These are phyloP conservation scores for Tolypocladium capitatum DNA, from an alignment of 2,329 filamentous ascomycete genomes.

Conservation along the genomic window DNA sequence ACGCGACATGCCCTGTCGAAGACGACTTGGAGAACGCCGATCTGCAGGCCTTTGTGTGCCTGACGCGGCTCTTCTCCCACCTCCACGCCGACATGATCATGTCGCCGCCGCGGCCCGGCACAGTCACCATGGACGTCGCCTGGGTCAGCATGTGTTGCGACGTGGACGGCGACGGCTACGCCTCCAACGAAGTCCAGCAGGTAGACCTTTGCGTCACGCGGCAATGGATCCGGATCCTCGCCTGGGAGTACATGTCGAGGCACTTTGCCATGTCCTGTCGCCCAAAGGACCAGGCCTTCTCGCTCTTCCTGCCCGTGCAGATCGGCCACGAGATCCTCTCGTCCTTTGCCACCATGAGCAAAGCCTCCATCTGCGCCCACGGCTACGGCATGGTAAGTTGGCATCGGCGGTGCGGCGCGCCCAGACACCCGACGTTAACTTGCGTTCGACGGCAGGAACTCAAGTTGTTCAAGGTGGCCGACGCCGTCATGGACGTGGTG, in stretches of 20 bases:
- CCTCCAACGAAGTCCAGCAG: constrained; percentile 10
- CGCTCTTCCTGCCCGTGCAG: constrained; percentile 11
- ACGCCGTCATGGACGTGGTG: no score
- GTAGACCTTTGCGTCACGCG: constrained; percentile 15
- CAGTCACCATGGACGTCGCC: no score
- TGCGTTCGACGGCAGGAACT: no score
- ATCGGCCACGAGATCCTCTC: constrained; percentile 14
- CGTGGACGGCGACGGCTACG: constrained; percentile 6
- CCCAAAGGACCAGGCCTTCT: constrained; percentile 12
- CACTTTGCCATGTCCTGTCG: constrained; percentile 14
- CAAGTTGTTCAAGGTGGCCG: no score
- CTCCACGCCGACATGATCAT: constrained; percentile 10
- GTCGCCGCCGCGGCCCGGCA: no score
- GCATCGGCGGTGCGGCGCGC: no score
- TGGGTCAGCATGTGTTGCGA: constrained; percentile 7
- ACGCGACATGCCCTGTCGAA: constrained; percentile 9
- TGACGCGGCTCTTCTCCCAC: constrained; percentile 12
- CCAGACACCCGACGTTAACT: no score
- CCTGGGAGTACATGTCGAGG: constrained; percentile 14
- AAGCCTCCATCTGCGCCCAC: no score
- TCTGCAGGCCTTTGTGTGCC: constrained; percentile 7
- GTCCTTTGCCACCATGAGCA: no score
- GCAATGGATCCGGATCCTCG: constrained; percentile 14
- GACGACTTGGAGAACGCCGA: constrained; percentile 8
- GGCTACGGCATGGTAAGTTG: no score